Percentiles rank a stretch among this genome's conserved stretches.
These are phyloP conservation scores for Crucibulum laeve DNA, from an alignment of 768 basidiomycete genomes.

Conservation along the genomic window DNA sequence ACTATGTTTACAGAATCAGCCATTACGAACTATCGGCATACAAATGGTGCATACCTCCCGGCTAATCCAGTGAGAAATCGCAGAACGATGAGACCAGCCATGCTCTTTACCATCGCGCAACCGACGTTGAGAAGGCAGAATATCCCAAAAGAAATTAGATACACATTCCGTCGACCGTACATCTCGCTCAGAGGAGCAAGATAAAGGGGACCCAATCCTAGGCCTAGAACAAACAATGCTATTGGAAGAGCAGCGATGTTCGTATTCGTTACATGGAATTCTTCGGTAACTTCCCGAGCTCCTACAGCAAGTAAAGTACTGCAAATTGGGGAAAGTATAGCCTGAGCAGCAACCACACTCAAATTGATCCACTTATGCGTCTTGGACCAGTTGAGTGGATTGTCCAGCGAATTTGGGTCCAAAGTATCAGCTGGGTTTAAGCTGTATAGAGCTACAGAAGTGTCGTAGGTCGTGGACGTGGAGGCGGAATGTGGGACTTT, in stretches of 20 bases:
- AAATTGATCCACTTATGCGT: background rate
- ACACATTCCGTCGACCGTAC: background rate
- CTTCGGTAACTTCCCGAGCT: constrained; percentile 1
- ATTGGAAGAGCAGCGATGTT: background rate
- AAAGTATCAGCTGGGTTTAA: too few relatives aligned
- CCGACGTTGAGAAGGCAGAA: background rate
- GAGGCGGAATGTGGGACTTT: too few relatives aligned
- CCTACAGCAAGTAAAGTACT: background rate
- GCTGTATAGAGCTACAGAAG: too few relatives aligned
- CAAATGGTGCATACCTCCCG: background rate
- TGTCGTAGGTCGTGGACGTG: too few relatives aligned
- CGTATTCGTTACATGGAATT: background rate
- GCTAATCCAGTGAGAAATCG: background rate
- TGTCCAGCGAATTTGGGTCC: background rate
- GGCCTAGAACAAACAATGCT: background rate
- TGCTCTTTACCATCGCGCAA: background rate
- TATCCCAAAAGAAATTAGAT: background rate
- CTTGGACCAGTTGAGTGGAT: background rate
- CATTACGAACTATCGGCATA: background rate
- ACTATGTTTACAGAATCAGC: background rate
- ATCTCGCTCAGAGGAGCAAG: background rate
- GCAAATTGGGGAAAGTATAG: background rate
- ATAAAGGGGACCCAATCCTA: background rate
- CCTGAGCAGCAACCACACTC: background rate
- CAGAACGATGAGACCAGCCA: background rate